Conservation (phyloP, 208 protist species). For the Leishmania tarentolae region DNA sequence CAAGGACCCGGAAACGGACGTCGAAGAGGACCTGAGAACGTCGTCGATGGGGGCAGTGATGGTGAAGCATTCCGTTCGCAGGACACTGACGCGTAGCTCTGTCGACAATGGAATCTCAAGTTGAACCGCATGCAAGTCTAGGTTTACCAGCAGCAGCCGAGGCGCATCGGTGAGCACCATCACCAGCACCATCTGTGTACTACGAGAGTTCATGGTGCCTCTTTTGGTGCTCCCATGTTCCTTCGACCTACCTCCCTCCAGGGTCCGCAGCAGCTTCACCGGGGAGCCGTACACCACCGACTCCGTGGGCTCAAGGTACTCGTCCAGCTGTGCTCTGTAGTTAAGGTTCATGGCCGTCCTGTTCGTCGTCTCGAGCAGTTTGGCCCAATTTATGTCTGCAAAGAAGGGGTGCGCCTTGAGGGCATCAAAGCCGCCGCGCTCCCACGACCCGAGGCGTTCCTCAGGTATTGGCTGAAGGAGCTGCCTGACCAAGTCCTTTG, state of each 20-base stretch:
- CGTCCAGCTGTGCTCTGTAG: conserved; percentile 43
- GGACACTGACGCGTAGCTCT: conserved; percentile 40
- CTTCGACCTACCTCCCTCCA: conserved; percentile 4
- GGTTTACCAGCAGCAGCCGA: conserved; percentile 67
- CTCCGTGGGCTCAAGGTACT: conserved; percentile 49
- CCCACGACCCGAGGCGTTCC: conserved; percentile 71
- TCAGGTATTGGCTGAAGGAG: conserved; percentile 69
- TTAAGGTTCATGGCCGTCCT: conserved; percentile 46
- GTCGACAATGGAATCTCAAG: conserved; percentile 38
- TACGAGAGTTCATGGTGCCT: neutral
- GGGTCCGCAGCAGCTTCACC: conserved; percentile 28
- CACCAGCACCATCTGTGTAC: conserved; percentile 18
- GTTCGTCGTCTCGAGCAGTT: conserved; percentile 46
- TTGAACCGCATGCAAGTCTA: conserved; percentile 21
- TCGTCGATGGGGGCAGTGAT: neutral
- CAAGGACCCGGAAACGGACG: neutral
- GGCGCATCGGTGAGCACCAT: conserved; percentile 73
- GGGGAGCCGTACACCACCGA: conserved; percentile 55
- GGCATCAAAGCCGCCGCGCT: conserved; percentile 67
- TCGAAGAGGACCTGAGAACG: neutral
- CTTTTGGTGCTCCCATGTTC: neutral
- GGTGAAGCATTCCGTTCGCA: conserved; percentile 39
- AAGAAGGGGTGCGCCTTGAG: conserved; percentile 92
- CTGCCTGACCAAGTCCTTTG: conserved; percentile 75
- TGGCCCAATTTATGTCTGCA: conserved; percentile 62